phyloP scores from a whole-genome alignment of 345 rosid genomes.

The Acer saccharum region DNA sequence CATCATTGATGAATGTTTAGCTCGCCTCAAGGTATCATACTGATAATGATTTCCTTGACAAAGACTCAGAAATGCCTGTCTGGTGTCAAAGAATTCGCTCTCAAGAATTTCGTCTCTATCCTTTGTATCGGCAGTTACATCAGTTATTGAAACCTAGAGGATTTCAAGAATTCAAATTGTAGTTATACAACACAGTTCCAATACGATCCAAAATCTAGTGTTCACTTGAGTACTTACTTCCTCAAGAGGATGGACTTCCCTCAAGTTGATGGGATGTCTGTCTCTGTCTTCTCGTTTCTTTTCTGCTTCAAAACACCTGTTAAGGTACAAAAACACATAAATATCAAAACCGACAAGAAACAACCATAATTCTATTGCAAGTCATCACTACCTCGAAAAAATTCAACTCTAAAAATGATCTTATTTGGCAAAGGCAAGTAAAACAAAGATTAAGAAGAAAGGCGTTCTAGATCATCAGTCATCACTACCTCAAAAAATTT shows the following conservation, averaged over 20 bases:
- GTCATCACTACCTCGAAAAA: background rate
- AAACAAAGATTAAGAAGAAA: background rate
- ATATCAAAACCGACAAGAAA: constrained; percentile 9
- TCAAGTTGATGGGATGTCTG: constrained; percentile 75
- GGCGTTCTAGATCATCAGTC: background rate
- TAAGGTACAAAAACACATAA: constrained; percentile 23
- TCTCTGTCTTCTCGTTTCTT: constrained; percentile 87
- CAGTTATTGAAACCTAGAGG: constrained; percentile 67
- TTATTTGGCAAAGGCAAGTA: background rate
- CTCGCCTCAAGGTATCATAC: constrained; percentile 96
- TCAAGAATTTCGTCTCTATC: constrained; percentile 98
- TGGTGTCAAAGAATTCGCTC: constrained; percentile 95
- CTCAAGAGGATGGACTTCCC: constrained; percentile 74
- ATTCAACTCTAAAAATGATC: background rate
- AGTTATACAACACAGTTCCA: constrained; percentile 23
- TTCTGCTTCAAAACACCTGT: constrained; percentile 86
- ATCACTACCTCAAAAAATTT: background rate
- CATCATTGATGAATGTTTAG: constrained; percentile 99
- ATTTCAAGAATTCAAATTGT: constrained; percentile 19
- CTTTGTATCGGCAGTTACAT: constrained; percentile 76
- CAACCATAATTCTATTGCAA: background rate
- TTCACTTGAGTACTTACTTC: constrained; percentile 55
- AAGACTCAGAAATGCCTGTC: constrained; percentile 97
- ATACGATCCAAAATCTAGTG: constrained; percentile 6
- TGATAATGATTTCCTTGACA: constrained; percentile 99